phyloP scores from a whole-genome alignment of 768 basidiomycete species.

The Lentinula sp. region DNA sequence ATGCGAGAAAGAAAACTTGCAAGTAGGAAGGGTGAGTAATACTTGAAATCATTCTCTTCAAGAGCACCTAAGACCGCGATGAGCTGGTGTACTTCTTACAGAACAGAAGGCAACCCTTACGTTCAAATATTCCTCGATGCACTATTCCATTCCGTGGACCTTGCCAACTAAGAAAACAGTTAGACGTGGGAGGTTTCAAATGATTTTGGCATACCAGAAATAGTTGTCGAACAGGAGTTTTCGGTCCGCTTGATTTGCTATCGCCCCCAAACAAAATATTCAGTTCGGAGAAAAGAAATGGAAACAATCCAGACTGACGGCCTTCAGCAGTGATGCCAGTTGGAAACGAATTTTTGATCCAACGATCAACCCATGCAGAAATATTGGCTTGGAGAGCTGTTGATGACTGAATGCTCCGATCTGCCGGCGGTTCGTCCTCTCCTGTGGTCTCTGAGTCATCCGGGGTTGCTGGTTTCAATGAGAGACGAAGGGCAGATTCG shows the following conservation, averaged over 20 bases:
- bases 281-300: not conserved
- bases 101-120: not conserved
- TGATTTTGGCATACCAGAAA: constrained; percentile 3
- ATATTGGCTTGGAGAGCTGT: not conserved
- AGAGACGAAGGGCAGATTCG: constrained; percentile 6
- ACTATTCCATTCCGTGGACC: constrained; percentile 6
- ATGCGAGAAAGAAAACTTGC: not conserved
- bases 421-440: not conserved
- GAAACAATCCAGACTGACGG: not conserved
- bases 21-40: constrained; percentile 6
- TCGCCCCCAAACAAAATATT: not conserved
- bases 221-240: constrained; percentile 7
- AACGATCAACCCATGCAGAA: constrained; percentile 5
- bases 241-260: not conserved
- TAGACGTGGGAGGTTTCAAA: not conserved
- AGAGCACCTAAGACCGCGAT: constrained; percentile 1
- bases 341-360: not conserved
- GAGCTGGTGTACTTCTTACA: not conserved
- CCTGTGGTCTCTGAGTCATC: constrained; percentile 1
- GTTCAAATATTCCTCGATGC: constrained; percentile 7
- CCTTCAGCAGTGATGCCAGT: not conserved
- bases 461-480: constrained; percentile 2
- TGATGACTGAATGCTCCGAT: not conserved
- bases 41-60: constrained; percentile 4
- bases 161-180: constrained; percentile 5